Evolutionary conservation across 805 yeast species (phyloP).

Genomic region (Metschnikowia lunata): DNA sequence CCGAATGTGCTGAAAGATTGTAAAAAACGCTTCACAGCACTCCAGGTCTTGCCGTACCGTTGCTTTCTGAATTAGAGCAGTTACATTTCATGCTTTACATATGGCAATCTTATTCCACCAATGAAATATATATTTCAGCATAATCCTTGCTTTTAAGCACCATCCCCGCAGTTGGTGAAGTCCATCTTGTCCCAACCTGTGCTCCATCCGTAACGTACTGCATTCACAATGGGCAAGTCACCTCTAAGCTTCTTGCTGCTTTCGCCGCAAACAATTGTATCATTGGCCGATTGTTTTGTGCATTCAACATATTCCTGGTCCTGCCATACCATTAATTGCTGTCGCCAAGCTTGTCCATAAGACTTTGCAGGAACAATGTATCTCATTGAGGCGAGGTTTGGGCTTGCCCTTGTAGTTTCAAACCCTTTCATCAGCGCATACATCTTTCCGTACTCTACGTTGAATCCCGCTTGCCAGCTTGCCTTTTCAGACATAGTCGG

Average conservation of each 20-base stretch:
- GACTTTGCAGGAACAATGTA: constrained; percentile 1
- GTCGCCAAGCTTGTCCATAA: constrained; percentile 6
- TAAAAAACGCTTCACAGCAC: no score
- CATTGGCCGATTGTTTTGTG: not conserved
- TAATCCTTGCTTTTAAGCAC: not conserved
- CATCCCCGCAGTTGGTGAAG: not conserved
- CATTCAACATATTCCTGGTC: constrained; percentile 1
- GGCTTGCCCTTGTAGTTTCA: not conserved
- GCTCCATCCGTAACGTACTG: not conserved
- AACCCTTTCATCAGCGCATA: not conserved
- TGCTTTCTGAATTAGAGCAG: no score
- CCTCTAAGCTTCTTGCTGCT: not conserved
- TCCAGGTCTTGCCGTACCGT: no score
- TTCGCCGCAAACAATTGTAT: not conserved
- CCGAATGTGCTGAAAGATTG: no score
- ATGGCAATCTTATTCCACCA: not conserved
- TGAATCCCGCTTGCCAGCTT: not conserved
- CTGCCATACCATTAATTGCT: constrained; percentile 6
- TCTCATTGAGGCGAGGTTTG: not conserved
- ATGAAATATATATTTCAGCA: not conserved
- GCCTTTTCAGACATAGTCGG: not conserved
- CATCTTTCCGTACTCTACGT: not conserved
- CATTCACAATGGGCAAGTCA: not conserved
- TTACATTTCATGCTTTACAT: not conserved
- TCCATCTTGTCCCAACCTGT: constrained; percentile 1